Percentiles rank a stretch among this genome's conserved stretches.
Evolutionary conservation across 257 asterid genomes (phyloP).

Genomic region (Plantago elongata): DNA sequence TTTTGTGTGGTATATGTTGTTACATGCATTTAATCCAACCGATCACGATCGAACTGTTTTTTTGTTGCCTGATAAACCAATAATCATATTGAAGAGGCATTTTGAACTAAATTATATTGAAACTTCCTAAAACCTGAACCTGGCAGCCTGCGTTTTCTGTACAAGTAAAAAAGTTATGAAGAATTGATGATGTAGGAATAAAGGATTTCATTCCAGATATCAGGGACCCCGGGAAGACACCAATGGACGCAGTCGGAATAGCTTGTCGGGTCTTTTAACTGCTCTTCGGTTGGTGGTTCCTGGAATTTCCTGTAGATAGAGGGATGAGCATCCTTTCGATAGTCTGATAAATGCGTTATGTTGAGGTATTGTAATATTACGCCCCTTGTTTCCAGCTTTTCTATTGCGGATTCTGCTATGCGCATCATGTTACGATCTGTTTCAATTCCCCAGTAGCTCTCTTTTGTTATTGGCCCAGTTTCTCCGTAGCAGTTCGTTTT

Average conservation of each 20-base stretch:
- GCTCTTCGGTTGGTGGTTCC: background rate
- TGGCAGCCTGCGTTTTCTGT: background rate
- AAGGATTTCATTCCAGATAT: constrained; percentile 33
- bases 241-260: constrained; percentile 35
- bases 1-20: no score
- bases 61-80: background rate
- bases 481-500: constrained; percentile 35
- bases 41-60: no score
- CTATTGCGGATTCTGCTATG: constrained; percentile 30
- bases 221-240: constrained; percentile 44
- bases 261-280: constrained; percentile 17
- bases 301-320: constrained; percentile 1
- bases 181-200: constrained; percentile 25
- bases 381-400: constrained; percentile 29
- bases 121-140: background rate
- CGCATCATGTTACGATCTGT: constrained; percentile 44
- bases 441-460: constrained; percentile 34
- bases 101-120: background rate
- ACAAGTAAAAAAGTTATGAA: background rate
- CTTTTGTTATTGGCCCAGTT: constrained; percentile 27
- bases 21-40: no score
- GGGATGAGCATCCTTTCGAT: constrained; percentile 13
- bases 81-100: no score
- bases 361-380: constrained; percentile 21
- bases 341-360: constrained; percentile 10